These are phyloP conservation scores for Boletellus deceptivus DNA, from an alignment of 1,284 basidiomycete genomes.

Conservation along the genomic window DNA sequence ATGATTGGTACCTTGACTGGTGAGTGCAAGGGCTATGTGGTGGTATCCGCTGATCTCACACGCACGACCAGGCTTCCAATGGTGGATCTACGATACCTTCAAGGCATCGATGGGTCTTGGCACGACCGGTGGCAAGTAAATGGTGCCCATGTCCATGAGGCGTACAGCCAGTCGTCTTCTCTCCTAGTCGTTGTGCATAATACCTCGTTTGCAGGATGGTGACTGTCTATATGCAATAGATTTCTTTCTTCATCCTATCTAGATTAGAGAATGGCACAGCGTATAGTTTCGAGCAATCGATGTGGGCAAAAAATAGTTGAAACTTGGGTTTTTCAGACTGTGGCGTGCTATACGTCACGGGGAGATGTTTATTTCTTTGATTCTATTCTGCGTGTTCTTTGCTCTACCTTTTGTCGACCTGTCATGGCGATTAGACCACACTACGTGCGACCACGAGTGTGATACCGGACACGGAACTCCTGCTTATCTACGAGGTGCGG, in stretches of 20 bases:
- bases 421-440: too few relatives aligned
- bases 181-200: neutral
- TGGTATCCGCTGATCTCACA: neutral
- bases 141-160: neutral
- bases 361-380: too few relatives aligned
- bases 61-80: conserved; percentile 63
- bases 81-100: conserved; percentile 87
- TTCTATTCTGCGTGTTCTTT: too few relatives aligned
- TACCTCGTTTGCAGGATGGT: conserved; percentile 8
- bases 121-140: conserved; percentile 81
- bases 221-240: conserved; percentile 10
- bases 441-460: too few relatives aligned
- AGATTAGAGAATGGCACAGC: conserved; percentile 16
- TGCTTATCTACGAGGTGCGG: too few relatives aligned
- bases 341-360: too few relatives aligned
- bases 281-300: neutral
- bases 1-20: conserved; percentile 80
- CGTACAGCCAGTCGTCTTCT: neutral
- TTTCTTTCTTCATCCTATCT: neutral
- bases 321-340: too few relatives aligned
- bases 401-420: too few relatives aligned
- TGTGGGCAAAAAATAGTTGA: too few relatives aligned
- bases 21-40: conserved; percentile 16
- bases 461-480: too few relatives aligned
- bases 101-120: conserved; percentile 78